Evolutionary conservation across 305 asterid species (phyloP), one percentile per base, ranked within the genome.

Genomic region (Euphrasia arctica): DNA sequence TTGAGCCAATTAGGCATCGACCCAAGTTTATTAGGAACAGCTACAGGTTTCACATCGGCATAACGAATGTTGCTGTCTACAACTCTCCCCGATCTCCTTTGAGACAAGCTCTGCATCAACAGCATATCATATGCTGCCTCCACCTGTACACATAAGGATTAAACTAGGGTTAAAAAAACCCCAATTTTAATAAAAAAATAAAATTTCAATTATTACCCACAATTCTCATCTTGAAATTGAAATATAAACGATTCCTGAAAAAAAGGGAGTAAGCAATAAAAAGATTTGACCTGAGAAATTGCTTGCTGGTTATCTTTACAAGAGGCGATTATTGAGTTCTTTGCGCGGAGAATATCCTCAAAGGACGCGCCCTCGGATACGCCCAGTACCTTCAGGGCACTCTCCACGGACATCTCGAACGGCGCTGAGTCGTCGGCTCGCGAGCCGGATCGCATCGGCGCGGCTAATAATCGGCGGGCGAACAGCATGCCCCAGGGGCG

Each of bases 81-180:
- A 70, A 90, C 97, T 82, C 86, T 93, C 68, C 99, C 99, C 1
- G 95, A 80, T 75, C 97, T 81, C 65, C 99, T 70, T 74, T 85
- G 99, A 29, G 95, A 86, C 72, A 93, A 79, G 76, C 95, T 93
- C 79, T 88, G 89, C 99, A 90, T 83, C 47, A 93, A 85, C 76
- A 93, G 90, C 93, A 79, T 90, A 75, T 93, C 99, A 71, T 93
- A 93, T 63, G 99, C 99, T 78, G 97, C 95, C 78, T 90, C 99
- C 18, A 79, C 97, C 99, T 93, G 87, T 55, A 63, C 36, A 71
- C 36, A 47, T 67, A 65, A 51, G 66, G 48, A 18, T 18, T 18
- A 18, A 18, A 18, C 22, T 18, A 18, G 22, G 22, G 22, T 18
- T 18, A 18, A 18, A 18, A 18, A 18, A 18, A 18, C 0, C 22